Base-by-base conservation (phyloP, 768 basidiomycete species). In the Gloeophyllum trabeum region DNA sequence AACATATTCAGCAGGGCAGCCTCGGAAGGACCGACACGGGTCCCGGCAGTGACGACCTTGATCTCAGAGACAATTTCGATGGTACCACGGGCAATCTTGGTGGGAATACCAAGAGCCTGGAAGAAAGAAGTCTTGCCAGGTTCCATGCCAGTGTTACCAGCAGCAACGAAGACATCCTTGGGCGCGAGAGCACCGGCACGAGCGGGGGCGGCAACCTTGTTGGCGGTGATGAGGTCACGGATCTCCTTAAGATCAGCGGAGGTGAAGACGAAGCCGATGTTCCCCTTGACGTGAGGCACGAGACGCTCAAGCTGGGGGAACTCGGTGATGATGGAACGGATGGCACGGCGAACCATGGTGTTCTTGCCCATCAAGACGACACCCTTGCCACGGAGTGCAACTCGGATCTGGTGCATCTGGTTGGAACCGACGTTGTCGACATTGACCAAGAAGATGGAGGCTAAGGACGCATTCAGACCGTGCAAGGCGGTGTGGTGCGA, bases 91-190 rank as follows among this genome's bases (percentile, higher is more conserved):
- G 96, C 93, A 52, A 99, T 98, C 79, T 99, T 99, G 64, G 96
- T 99, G 37, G 96, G 94, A 66, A 99, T 93, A 71, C 86, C 83
- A 59, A 99, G 83, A 44, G 96, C 96, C 75, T 99, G 96, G 90
- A 99, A 99, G 90, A 98, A 99, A 55, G 96, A 96, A 47, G 96
- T 99, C 77, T 99, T 99, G 59, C 94, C 96, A 55, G 96, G 96
- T 65, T 98, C 96, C 96, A 99, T 99, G 66, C 93, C 93, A 43
- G 96, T 99, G 81, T 98, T 98, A 46, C 92, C 84, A 35, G 82
- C 90, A 25, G 93, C 91, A 53, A 99, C 86, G 47, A 67, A 69
- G 57, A 98, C 94, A 55, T 98, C 83, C 69, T 77, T 79, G 58
- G 94, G 87, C 26, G 94, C 93, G 54, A 80, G 76, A 25, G 94